Percentiles rank a stretch among this genome's conserved stretches.
phyloP scores from a whole-genome alignment of 202 grass and related monocot species.

The Cymbopogon flexuosus region DNA sequence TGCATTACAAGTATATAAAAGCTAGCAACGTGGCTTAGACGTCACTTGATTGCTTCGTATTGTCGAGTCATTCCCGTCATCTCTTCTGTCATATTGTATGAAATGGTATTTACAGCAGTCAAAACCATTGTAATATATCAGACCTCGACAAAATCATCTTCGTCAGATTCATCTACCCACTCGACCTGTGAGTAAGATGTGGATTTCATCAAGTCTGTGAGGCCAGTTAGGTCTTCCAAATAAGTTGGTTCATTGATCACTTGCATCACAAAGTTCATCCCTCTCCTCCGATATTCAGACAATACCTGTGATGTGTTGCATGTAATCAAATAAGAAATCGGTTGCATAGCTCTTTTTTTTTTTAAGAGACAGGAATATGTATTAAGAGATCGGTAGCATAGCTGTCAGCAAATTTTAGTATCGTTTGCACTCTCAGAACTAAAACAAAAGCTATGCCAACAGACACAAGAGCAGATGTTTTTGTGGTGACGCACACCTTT shows the following conservation, averaged over 20 bases:
- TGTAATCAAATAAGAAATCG: not conserved
- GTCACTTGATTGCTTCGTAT: not conserved
- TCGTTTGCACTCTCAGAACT: not conserved
- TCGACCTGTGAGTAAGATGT: slow-evolving; percentile 46
- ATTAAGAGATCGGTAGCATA: no score
- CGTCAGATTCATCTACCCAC: slow-evolving; percentile 57
- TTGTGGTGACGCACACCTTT: not conserved
- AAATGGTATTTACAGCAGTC: slow-evolving; percentile 23
- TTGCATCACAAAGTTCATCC: slow-evolving; percentile 79
- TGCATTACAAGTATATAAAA: not conserved
- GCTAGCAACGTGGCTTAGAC: not conserved
- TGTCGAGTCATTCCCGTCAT: not conserved
- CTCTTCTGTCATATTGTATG: not conserved
- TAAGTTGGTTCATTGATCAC: slow-evolving; percentile 89
- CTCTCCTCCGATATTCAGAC: slow-evolving; percentile 67
- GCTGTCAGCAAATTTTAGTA: not conserved
- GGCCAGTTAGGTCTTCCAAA: slow-evolving; percentile 80
- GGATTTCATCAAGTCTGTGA: slow-evolving; percentile 76
- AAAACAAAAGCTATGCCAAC: not conserved
- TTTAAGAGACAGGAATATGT: no score
- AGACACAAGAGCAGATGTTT: not conserved
- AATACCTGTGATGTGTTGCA: slow-evolving; percentile 54
- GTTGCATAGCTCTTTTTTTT: not conserved
- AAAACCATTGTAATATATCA: slow-evolving; percentile 20
- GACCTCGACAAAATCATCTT: slow-evolving; percentile 34